phyloP scores from a whole-genome alignment of 2,329 filamentous ascomycete genomes.

The Cladophialophora immunda region DNA sequence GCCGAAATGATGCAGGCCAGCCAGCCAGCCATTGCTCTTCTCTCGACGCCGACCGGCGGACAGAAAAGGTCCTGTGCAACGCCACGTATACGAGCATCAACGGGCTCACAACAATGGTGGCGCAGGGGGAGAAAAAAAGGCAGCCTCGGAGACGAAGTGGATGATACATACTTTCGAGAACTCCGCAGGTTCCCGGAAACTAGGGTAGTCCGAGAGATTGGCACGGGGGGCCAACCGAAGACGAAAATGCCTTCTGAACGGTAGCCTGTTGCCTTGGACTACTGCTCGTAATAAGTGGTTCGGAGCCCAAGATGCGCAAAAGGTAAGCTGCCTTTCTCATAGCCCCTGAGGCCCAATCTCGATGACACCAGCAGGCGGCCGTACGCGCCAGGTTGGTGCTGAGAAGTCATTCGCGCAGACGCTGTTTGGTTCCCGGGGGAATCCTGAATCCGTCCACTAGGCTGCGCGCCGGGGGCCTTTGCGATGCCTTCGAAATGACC shows the following conservation, averaged over 20 bases:
- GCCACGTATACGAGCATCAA: not conserved
- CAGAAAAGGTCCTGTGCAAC: not conserved
- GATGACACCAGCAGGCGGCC: not conserved
- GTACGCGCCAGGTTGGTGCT: not conserved
- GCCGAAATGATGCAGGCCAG: not conserved
- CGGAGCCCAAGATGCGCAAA: too few relatives aligned
- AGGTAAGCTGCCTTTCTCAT: not conserved
- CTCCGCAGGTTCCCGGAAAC: not conserved
- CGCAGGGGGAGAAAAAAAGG: slow-evolving; percentile 1
- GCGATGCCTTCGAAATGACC: not conserved
- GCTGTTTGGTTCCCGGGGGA: not conserved
- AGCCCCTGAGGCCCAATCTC: not conserved
- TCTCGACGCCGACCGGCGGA: not conserved
- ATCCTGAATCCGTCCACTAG: not conserved
- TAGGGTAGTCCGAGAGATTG: not conserved
- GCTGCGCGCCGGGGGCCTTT: not conserved
- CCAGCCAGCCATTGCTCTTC: not conserved
- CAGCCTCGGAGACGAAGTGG: not conserved
- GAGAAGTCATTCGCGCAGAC: not conserved
- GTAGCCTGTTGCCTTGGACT: not conserved
- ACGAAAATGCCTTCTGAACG: not conserved
- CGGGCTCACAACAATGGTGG: not conserved
- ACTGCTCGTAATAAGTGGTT: too few relatives aligned
- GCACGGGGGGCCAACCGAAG: not conserved
- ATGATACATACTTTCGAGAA: too few relatives aligned